Conservation (phyloP, 129 eudicot genomes). For the Erigeron canadensis region DNA sequence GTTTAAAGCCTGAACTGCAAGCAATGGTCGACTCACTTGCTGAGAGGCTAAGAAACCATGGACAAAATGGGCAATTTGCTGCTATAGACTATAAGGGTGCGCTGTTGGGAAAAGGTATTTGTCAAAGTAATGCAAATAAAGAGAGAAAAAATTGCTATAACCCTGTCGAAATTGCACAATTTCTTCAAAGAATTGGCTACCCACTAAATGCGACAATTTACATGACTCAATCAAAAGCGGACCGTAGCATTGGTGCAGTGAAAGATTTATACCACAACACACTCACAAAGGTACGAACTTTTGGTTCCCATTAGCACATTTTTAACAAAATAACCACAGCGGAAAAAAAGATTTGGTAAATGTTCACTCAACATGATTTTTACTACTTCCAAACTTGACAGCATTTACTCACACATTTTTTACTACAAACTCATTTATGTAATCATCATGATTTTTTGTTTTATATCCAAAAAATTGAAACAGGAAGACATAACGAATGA, state of each 20-base stretch:
- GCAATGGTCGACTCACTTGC: constrained; percentile 47
- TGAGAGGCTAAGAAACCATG: constrained; percentile 34
- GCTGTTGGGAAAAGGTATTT: constrained; percentile 33
- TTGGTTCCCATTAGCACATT: not conserved
- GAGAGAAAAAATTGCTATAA: constrained; percentile 48
- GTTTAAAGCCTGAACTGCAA: constrained; percentile 42
- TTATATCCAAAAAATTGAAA: not conserved
- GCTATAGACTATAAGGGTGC: constrained; percentile 59
- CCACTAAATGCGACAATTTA: constrained; percentile 51
- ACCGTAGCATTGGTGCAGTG: constrained; percentile 36
- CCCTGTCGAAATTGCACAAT: constrained; percentile 44
- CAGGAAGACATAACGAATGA: constrained; percentile 59
- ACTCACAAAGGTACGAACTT: constrained; percentile 56
- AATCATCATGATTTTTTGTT: not conserved
- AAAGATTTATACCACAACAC: constrained; percentile 48
- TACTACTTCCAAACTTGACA: too few relatives aligned
- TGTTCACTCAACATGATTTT: too few relatives aligned
- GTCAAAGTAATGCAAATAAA: constrained; percentile 24
- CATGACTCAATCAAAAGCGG: constrained; percentile 52
- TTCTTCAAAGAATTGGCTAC: constrained; percentile 51
- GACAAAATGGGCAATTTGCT: constrained; percentile 38
- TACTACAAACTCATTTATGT: too few relatives aligned
- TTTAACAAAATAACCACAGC: too few relatives aligned
- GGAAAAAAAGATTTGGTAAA: too few relatives aligned
- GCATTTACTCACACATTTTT: too few relatives aligned